Percentiles rank a stretch among this genome's conserved stretches.
Evolutionary conservation across 768 basidiomycete genomes (phyloP).

Genomic region (Sistotremastrum niveocremeum): DNA sequence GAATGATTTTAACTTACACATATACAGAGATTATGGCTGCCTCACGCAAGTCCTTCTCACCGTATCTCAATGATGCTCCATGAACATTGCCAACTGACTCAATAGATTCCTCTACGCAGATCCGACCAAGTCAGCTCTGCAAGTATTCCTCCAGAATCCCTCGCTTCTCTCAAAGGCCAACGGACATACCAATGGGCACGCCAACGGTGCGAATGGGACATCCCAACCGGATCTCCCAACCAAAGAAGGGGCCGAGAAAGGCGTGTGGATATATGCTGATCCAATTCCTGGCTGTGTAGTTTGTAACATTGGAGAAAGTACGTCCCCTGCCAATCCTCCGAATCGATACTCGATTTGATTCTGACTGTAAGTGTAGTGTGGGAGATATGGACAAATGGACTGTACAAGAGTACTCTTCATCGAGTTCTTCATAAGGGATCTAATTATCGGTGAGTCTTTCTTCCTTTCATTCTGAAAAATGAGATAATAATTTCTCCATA

Average conservation of each 20-base stretch:
- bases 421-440: conserved; percentile 66
- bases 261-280: conserved; percentile 73
- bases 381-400: conserved; percentile 81
- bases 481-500: conserved; percentile 16
- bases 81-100: conserved; percentile 5
- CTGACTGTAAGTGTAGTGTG: conserved; percentile 39
- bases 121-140: conserved; percentile 63
- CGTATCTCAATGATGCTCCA: background rate
- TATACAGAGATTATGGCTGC: conserved; percentile 74
- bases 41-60: conserved; percentile 42
- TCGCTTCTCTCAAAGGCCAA: conserved; percentile 15
- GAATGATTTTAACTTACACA: background rate
- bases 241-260: conserved; percentile 43
- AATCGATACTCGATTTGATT: background rate
- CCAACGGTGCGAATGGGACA: conserved; percentile 5
- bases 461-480: background rate
- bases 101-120: conserved; percentile 80
- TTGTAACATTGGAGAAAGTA: conserved; percentile 88
- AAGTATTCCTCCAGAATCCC: conserved; percentile 54
- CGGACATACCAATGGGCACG: background rate
- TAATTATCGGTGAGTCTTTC: conserved; percentile 39
- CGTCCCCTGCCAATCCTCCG: conserved; percentile 15
- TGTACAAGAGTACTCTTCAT: conserved; percentile 84
- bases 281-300: conserved; percentile 75
- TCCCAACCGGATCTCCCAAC: conserved; percentile 24